A percentile compares a stretch with the other conserved stretches of the same genome.
Conservation (phyloP, 768 basidiomycete species). For the Hygrocybe coccinea region DNA sequence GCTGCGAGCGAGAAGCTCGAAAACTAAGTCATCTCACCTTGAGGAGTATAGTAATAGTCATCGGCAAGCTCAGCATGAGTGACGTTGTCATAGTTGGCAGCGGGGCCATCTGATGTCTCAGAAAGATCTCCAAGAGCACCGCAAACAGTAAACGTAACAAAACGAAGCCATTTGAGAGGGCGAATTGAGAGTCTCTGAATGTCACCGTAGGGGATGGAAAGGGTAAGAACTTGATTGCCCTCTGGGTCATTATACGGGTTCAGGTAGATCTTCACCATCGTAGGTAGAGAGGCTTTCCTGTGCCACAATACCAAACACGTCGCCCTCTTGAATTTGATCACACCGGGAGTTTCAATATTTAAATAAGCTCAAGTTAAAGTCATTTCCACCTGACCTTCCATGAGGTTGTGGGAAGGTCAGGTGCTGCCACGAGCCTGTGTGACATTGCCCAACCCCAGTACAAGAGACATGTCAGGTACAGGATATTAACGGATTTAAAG, state of each 20-base stretch:
- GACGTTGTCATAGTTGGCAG: conserved; percentile 13
- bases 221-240: not conserved
- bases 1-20: not conserved
- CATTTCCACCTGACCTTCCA: too few species aligned
- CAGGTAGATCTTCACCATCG: conserved; percentile 1
- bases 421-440: too few species aligned
- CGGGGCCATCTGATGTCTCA: conserved; percentile 5
- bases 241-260: not conserved
- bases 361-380: too few species aligned
- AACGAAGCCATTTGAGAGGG: conserved; percentile 3
- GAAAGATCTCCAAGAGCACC: conserved; percentile 1
- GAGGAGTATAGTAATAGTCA: conserved; percentile 15
- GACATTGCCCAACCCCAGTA: too few species aligned
- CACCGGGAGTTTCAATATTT: too few species aligned
- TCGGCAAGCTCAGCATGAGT: not conserved
- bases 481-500: conserved; percentile 20
- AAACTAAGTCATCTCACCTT: conserved; percentile 7
- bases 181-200: conserved; percentile 2
- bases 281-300: not conserved
- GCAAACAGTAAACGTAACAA: conserved; percentile 2
- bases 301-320: too few species aligned
- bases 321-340: too few species aligned
- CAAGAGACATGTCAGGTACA: not conserved
- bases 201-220: conserved; percentile 3
- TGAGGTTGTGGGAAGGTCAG: too few species aligned